Conservation (phyloP, 768 basidiomycete species). For the Rhizopogon vulgaris region DNA sequence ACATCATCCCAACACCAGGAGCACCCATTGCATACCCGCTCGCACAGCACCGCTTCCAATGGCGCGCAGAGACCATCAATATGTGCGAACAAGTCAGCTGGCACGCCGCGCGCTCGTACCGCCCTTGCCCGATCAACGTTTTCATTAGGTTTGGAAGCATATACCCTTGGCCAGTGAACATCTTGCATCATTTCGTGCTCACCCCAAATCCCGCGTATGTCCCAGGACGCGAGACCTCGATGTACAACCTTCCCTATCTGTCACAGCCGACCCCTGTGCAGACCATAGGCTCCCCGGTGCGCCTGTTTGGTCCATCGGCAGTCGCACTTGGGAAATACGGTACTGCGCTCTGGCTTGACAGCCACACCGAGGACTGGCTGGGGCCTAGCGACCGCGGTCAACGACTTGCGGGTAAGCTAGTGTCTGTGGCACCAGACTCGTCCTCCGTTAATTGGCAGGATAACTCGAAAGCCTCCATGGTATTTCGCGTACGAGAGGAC, state of each 20-base stretch:
- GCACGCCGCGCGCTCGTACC: conserved; percentile 7
- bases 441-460: not conserved
- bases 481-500: conserved; percentile 39
- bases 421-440: not conserved
- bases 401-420: conserved; percentile 44
- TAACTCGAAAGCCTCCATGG: conserved; percentile 18
- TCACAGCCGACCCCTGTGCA: conserved; percentile 28
- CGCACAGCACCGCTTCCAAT: conserved; percentile 43
- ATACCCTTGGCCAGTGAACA: conserved; percentile 65
- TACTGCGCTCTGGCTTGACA: conserved; percentile 63
- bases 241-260: conserved; percentile 42
- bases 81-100: conserved; percentile 30
- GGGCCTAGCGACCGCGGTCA: conserved; percentile 46
- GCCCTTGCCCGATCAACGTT: conserved; percentile 37
- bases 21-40: conserved; percentile 35
- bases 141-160: conserved; percentile 54
- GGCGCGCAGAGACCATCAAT: conserved; percentile 49
- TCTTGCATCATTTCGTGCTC: conserved; percentile 58
- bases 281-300: conserved; percentile 48
- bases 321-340: conserved; percentile 52
- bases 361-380: conserved; percentile 47
- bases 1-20: conserved; percentile 9
- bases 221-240: conserved; percentile 6
- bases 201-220: conserved; percentile 36
- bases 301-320: conserved; percentile 48